Base-by-base conservation (phyloP, 2,329 filamentous ascomycete genomes). In the Dendryphion nanum region DNA sequence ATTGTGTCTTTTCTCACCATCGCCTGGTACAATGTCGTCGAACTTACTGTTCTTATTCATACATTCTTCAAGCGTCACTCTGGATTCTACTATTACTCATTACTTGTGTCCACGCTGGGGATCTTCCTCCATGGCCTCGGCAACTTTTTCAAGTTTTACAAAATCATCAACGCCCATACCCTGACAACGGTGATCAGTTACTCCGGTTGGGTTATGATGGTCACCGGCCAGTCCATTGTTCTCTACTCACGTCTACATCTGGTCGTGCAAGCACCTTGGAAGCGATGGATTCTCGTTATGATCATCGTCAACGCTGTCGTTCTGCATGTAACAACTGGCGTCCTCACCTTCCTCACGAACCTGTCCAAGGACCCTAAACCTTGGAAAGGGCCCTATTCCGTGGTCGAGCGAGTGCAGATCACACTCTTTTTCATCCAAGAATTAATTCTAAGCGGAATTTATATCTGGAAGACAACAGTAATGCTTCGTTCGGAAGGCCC, bases 171-270 rank as follows among this genome's bases (percentile, higher is more conserved):
- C 24, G 26, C 10, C 19, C 18, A 18, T 20, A 40, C 16, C 29
- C 37, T 18, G 30, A 26, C 12, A 36, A 42, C 29, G 38, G 37
- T 2, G 28, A 37, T 14, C 35, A 44, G 17, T 39, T 41, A 3
- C 33, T 29, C 33, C 4, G 45, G 45, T 12, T 75, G 78, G 73
- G 73, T 73, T 52, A 50, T 63, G 2, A 80, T 81, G 75, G 75
- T 82, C 0, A 79, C 77, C 0, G 79, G 78, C 0, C 76, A 81
- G 50, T 72, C 72, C 1, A 42, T 81, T n/a, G 79, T 82, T 1
- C 63, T 82, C 0, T 83, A 78, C 61, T 81, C 77, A 1, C 68
- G 79, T 4, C 66, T 82, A 0, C 77, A 82, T 48, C 65, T 82
- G 1, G 68, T 83, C 4, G 55, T 79, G 7, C 33, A 41, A 6